Percentiles rank a stretch among this genome's conserved stretches.
phyloP scores from a whole-genome alignment of 176 grass and related monocot genomes.

The Rhynchospora breviuscula region DNA sequence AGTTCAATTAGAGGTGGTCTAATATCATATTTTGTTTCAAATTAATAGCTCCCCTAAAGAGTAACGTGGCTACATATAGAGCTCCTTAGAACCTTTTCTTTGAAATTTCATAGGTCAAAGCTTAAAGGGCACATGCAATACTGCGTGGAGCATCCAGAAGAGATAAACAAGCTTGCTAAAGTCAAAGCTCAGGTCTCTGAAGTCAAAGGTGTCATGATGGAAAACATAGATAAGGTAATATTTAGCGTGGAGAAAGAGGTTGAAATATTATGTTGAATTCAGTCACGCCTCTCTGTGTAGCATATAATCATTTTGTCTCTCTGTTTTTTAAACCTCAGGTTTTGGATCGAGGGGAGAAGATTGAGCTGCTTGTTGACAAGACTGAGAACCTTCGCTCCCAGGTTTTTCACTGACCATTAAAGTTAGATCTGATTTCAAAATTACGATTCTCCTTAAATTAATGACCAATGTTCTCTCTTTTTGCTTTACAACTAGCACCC shows the following conservation, averaged over 20 bases:
- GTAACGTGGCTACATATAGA: not conserved
- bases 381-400: constrained; percentile 84
- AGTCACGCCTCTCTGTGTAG: not conserved
- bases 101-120: constrained; percentile 46
- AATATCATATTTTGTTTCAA: not conserved
- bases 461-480: not conserved
- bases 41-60: not conserved
- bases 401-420: constrained; percentile 29
- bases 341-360: constrained; percentile 83
- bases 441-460: not conserved
- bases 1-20: not conserved
- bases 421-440: not conserved
- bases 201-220: constrained; percentile 94
- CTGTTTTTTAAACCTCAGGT: constrained; percentile 31
- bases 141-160: constrained; percentile 72
- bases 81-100: not conserved
- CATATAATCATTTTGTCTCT: not conserved
- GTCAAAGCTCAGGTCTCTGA: constrained; percentile 91
- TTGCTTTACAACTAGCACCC: not conserved
- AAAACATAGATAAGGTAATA: constrained; percentile 79
- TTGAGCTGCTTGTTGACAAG: constrained; percentile 78
- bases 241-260: not conserved
- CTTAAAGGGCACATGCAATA: constrained; percentile 87
- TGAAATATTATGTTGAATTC: not conserved
- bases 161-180: constrained; percentile 77